These are phyloP conservation scores for Gnaphalium uliginosum DNA, from an alignment of 129 eudicot genomes.

Conservation along the genomic window DNA sequence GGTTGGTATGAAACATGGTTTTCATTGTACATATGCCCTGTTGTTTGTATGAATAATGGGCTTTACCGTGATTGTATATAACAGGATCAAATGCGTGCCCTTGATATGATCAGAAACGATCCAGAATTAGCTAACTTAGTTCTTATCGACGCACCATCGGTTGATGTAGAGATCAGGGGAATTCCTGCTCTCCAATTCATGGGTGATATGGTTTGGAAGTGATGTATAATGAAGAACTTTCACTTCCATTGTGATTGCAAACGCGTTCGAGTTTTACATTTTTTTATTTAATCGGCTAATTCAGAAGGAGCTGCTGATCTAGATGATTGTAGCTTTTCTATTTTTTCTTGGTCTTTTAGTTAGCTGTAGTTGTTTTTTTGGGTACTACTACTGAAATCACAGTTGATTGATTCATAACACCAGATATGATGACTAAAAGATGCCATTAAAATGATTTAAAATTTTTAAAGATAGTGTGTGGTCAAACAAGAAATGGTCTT, in stretches of 20 bases:
- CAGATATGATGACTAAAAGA: not conserved
- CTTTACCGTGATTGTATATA: not conserved
- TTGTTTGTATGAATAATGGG: not conserved
- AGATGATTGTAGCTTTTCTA: not conserved
- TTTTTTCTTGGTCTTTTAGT: not conserved
- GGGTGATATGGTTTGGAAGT: conserved; percentile 73
- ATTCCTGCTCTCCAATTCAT: conserved; percentile 74
- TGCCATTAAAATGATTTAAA: not conserved
- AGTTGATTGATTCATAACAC: not conserved
- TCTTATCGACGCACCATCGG: conserved; percentile 49
- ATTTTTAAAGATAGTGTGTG: not conserved
- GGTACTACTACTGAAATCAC: not conserved
- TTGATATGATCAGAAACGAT: conserved; percentile 57
- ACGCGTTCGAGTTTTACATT: not conserved
- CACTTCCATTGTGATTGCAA: not conserved
- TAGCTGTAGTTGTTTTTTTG: not conserved
- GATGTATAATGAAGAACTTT: conserved; percentile 1
- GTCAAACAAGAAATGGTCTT: not conserved
- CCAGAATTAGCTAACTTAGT: conserved; percentile 49
- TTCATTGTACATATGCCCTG: not conserved
- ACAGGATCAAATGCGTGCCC: conserved; percentile 80
- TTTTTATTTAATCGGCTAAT: not conserved
- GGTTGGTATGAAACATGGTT: not conserved
- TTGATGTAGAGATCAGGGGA: conserved; percentile 82
- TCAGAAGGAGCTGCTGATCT: not conserved